Evolutionary conservation across 208 protist genomes (phyloP).

Genomic region (Crithidia thermophila): DNA sequence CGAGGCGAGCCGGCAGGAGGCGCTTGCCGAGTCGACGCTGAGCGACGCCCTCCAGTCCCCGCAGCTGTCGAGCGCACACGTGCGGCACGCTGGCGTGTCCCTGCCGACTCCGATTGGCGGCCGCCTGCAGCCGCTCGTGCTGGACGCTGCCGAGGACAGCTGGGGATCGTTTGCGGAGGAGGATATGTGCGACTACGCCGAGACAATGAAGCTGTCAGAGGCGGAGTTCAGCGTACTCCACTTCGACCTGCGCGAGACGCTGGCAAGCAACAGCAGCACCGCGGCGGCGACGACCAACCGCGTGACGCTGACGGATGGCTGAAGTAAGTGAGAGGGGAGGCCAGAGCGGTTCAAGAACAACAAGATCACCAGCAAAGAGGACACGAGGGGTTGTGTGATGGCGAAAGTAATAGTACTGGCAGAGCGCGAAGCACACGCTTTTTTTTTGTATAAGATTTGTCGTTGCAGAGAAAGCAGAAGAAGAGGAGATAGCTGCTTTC

Average conservation of each 20-base stretch:
- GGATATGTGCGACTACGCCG: constrained; percentile 17
- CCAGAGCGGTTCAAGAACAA: too few relatives aligned
- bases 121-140: constrained; percentile 11
- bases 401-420: too few relatives aligned
- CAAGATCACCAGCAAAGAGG: too few relatives aligned
- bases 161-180: constrained; percentile 19
- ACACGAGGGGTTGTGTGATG: too few relatives aligned
- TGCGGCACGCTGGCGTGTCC: not conserved
- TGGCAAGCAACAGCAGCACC: not conserved
- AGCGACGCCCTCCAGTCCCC: constrained; percentile 12
- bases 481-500: not conserved
- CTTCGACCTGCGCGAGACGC: constrained; percentile 9
- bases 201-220: constrained; percentile 9
- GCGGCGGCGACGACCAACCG: constrained; percentile 4
- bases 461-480: not conserved
- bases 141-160: constrained; percentile 13
- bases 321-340: too few relatives aligned
- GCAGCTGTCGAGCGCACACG: constrained; percentile 19
- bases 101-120: not conserved
- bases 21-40: constrained; percentile 2
- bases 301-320: constrained; percentile 17
- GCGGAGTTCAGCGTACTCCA: constrained; percentile 10
- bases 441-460: too few relatives aligned
- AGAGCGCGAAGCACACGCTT: too few relatives aligned
- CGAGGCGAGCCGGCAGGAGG: constrained; percentile 18